These are phyloP conservation scores for Penicillium simplicissimum DNA, from an alignment of 495 filamentous ascomycete species.

Conservation along the genomic window DNA sequence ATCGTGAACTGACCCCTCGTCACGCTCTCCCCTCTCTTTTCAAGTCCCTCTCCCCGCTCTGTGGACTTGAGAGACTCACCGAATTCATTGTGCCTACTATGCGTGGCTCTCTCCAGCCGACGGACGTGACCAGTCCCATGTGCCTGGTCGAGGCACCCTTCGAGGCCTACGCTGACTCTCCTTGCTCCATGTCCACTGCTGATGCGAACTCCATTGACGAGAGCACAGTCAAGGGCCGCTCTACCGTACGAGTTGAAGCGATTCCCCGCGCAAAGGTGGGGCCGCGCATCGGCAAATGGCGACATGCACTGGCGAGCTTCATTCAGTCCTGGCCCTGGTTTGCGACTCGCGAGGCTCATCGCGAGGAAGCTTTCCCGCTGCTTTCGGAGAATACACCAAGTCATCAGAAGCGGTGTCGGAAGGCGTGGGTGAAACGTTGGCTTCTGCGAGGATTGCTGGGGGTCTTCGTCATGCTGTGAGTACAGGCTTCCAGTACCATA, in stretches of 20 bases:
- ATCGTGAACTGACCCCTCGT: background rate
- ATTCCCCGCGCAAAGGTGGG: constrained; percentile 20
- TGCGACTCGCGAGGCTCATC: constrained; percentile 10
- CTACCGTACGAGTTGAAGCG: constrained; percentile 6
- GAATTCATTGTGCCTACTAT: background rate
- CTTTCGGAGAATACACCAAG: constrained; percentile 15
- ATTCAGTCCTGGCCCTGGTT: constrained; percentile 17
- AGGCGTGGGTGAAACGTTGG: constrained; percentile 21
- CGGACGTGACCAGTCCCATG: constrained; percentile 1
- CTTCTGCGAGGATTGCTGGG: constrained; percentile 21
- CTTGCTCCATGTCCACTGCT: background rate
- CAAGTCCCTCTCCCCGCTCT: background rate
- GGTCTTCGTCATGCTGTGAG: constrained; percentile 46
- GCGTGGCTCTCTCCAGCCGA: constrained; percentile 9
- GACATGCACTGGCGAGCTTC: constrained; percentile 15
- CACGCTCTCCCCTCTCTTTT: background rate
- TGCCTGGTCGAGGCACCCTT: constrained; percentile 18
- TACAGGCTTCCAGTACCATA: background rate
- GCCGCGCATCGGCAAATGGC: constrained; percentile 17
- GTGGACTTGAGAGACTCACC: background rate
- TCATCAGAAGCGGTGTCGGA: constrained; percentile 10
- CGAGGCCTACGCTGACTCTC: constrained; percentile 26
- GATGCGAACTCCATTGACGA: background rate
- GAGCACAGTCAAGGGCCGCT: constrained; percentile 6
- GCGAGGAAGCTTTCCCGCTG: constrained; percentile 25